These are phyloP conservation scores for Elaeis guineensis DNA, from an alignment of 176 grass and related monocot genomes.

Conservation along the genomic window DNA sequence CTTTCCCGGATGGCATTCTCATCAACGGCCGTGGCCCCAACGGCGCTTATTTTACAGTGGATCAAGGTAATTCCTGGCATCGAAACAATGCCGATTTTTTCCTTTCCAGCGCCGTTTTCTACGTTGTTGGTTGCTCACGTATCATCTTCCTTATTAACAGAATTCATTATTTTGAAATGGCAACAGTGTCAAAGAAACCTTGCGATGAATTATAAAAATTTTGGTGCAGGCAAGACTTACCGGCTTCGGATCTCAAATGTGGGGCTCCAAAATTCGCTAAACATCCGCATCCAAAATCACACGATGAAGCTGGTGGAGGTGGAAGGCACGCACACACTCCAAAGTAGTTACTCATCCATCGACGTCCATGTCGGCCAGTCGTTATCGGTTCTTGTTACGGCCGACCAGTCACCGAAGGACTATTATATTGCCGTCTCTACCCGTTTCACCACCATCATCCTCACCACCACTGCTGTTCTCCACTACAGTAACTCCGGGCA, in stretches of 20 bases:
- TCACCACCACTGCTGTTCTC: conserved; percentile 39
- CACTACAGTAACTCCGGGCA: conserved; percentile 36
- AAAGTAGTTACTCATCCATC: conserved; percentile 57
- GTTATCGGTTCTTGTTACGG: conserved; percentile 52
- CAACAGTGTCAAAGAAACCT: no score
- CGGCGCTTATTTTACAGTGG: conserved; percentile 29
- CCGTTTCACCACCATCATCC: conserved; percentile 33
- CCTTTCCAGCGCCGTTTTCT: no score
- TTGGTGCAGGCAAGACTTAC: conserved; percentile 51
- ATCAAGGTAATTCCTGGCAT: conserved; percentile 32
- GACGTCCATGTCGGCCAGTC: conserved; percentile 80
- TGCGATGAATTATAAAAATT: no score
- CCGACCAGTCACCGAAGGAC: conserved; percentile 25
- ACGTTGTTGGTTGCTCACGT: no score
- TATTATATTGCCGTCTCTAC: conserved; percentile 63
- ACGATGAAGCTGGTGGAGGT: conserved; percentile 66
- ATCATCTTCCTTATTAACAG: no score
- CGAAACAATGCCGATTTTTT: no score
- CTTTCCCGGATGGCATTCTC: conserved; percentile 50
- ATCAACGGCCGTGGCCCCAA: conserved; percentile 63
- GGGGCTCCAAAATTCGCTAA: conserved; percentile 52
- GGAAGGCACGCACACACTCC: conserved; percentile 78
- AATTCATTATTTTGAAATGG: no score
- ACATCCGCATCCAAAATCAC: conserved; percentile 50
- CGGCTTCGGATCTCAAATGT: conserved; percentile 77